These are phyloP conservation scores for Scheffersomyces coipomensis DNA, from an alignment of 805 yeast genomes.

Conservation along the genomic window DNA sequence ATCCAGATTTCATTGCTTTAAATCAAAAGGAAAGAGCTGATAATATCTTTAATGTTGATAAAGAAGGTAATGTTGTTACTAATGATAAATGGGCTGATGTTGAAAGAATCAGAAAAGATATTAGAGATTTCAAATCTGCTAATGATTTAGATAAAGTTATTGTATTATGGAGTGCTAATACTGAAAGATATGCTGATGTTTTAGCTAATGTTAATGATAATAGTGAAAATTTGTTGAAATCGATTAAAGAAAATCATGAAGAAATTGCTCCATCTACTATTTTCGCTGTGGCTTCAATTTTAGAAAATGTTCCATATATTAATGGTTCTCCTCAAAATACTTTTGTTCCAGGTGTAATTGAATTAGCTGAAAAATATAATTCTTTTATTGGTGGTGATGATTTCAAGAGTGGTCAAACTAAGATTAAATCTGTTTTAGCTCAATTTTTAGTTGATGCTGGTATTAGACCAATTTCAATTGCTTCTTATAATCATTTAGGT, in stretches of 20 bases:
- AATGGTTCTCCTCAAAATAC: constrained; percentile 98
- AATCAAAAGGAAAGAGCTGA: constrained; percentile 92
- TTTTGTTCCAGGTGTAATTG: constrained; percentile 92
- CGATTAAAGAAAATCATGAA: constrained; percentile 75
- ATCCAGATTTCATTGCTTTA: constrained; percentile 95
- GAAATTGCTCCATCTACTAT: constrained; percentile 93
- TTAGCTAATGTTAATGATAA: constrained; percentile 83
- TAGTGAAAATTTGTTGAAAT: constrained; percentile 68
- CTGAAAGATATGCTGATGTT: constrained; percentile 86
- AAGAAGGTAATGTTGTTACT: constrained; percentile 48
- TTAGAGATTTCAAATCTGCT: constrained; percentile 67
- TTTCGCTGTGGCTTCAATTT: constrained; percentile 89
- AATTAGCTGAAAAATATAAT: constrained; percentile 75
- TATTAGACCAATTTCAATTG: constrained; percentile 90
- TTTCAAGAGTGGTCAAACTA: constrained; percentile 95
- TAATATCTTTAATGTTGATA: constrained; percentile 65
- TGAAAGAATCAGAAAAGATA: constrained; percentile 80
- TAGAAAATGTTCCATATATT: constrained; percentile 86
- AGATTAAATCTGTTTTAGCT: constrained; percentile 92
- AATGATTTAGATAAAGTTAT: constrained; percentile 83
- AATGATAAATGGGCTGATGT: constrained; percentile 85
- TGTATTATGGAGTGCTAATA: constrained; percentile 95
- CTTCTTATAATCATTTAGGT: constrained; percentile 94
- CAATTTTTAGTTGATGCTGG: constrained; percentile 97
- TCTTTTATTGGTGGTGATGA: constrained; percentile 95